Conservation (phyloP, 805 yeast genomes). For the Kodamaea kakaduensis region DNA sequence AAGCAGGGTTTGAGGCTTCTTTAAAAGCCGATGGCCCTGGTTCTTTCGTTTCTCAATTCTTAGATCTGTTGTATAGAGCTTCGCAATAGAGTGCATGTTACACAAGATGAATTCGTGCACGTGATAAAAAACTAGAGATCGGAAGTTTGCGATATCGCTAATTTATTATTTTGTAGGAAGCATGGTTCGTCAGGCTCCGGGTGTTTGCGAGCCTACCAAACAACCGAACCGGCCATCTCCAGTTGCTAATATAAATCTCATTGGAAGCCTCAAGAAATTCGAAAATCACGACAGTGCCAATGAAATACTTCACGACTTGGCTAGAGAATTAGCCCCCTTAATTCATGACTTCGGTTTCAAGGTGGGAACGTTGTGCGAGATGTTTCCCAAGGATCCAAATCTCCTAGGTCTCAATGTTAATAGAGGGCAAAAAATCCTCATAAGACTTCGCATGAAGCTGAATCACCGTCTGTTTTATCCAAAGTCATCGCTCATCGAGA, state of each 20-base stretch:
- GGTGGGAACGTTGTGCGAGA: slow-evolving; percentile 70
- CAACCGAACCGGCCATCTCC: slow-evolving; percentile 29
- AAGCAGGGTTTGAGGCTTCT: slow-evolving; percentile 54
- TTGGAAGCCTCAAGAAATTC: slow-evolving; percentile 35
- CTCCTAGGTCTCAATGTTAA: slow-evolving; percentile 83
- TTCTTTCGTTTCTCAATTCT: slow-evolving; percentile 42
- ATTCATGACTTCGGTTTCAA: slow-evolving; percentile 64
- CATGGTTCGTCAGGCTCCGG: slow-evolving; percentile 11
- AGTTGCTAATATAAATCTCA: slow-evolving; percentile 30
- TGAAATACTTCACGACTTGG: slow-evolving; percentile 62
- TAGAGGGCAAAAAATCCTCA: slow-evolving; percentile 64
- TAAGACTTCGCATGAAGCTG: slow-evolving; percentile 61
- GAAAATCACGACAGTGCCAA: slow-evolving; percentile 37
- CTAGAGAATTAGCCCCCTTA: slow-evolving; percentile 69
- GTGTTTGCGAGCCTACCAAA: slow-evolving; percentile 1
- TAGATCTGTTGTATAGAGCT: slow-evolving; percentile 35
- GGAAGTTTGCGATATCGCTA: no score
- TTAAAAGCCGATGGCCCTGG: slow-evolving; percentile 50
- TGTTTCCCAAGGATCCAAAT: slow-evolving; percentile 64
- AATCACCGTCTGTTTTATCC: slow-evolving; percentile 57
- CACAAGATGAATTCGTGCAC: no score
- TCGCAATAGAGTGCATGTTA: no score
- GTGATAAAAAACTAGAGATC: no score
- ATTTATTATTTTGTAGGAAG: no score
- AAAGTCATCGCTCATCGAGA: slow-evolving; percentile 64